Percentiles rank a stretch among this genome's conserved stretches.
phyloP scores from a whole-genome alignment of 139 green algal species.

The Volvox reticuliferus region DNA sequence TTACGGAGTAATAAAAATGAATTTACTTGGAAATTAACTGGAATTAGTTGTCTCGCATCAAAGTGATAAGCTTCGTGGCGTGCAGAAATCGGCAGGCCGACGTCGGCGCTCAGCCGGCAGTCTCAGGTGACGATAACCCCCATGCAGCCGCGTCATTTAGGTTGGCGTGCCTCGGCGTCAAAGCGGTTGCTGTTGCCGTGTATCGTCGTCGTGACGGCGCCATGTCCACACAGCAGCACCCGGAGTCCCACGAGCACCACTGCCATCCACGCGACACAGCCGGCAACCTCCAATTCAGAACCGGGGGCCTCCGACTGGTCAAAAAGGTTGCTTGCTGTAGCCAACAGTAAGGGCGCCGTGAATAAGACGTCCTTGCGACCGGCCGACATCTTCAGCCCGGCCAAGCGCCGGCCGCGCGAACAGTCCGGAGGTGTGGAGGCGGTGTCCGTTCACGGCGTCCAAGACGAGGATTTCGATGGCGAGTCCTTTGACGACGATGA shows the following conservation, averaged over 20 bases:
- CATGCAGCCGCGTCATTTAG: no score
- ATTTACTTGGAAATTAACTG: no score
- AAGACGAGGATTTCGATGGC: neutral
- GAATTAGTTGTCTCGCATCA: no score
- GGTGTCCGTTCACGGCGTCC: neutral
- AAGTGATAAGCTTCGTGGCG: no score
- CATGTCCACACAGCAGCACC: neutral
- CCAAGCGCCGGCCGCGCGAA: neutral
- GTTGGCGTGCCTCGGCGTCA: neutral
- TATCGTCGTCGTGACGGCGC: neutral
- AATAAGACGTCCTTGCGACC: neutral
- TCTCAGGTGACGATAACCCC: no score
- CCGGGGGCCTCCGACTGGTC: slow-evolving; percentile 38
- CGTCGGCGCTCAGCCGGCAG: no score
- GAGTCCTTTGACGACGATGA: neutral
- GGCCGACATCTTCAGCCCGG: slow-evolving; percentile 26
- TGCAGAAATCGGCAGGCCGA: no score
- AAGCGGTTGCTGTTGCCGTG: neutral
- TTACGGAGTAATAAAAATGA: no score
- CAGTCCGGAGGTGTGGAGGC: neutral
- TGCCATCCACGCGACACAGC: neutral
- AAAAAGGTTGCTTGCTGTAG: slow-evolving; percentile 35
- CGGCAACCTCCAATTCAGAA: neutral
- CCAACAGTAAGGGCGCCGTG: slow-evolving; percentile 11
- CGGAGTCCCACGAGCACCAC: neutral